Evolutionary conservation across 108 stramenopile genomes (phyloP).

Genomic region (Discostella stelligeroides): DNA sequence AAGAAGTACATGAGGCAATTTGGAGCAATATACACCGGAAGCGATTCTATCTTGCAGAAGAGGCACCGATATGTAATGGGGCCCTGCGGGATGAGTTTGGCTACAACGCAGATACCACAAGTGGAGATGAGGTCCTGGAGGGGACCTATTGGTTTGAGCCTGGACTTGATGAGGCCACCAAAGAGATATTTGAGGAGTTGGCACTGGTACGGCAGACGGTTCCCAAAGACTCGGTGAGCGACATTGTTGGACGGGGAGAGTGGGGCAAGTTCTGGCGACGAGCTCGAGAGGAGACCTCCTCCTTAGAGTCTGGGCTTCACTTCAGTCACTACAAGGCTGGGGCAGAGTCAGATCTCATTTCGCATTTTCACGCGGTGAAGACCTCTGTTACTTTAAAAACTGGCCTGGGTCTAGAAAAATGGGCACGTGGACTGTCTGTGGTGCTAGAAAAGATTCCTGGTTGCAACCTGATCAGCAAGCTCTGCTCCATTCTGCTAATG

Average conservation of each 20-base stretch:
- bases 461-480: not conserved
- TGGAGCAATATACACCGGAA: not conserved
- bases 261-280: not conserved
- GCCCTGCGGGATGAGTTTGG: slow-evolving; percentile 10
- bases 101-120: too few species aligned
- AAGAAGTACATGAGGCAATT: not conserved
- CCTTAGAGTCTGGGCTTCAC: not conserved
- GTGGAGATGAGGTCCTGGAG: too few species aligned
- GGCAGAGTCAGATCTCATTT: not conserved
- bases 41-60: not conserved
- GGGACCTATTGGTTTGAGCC: not conserved
- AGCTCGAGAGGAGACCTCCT: not conserved
- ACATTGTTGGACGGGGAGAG: not conserved
- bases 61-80: slow-evolving; percentile 22
- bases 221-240: not conserved
- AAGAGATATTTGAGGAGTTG: not conserved
- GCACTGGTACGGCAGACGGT: not conserved
- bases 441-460: not conserved
- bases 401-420: not conserved
- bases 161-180: not conserved
- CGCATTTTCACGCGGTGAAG: slow-evolving; percentile 7
- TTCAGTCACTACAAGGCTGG: not conserved
- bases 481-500: not conserved
- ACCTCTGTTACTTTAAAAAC: not conserved
- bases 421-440: not conserved